Evolutionary conservation across 768 basidiomycete species (phyloP).

Genomic region (Nidularia sp.): DNA sequence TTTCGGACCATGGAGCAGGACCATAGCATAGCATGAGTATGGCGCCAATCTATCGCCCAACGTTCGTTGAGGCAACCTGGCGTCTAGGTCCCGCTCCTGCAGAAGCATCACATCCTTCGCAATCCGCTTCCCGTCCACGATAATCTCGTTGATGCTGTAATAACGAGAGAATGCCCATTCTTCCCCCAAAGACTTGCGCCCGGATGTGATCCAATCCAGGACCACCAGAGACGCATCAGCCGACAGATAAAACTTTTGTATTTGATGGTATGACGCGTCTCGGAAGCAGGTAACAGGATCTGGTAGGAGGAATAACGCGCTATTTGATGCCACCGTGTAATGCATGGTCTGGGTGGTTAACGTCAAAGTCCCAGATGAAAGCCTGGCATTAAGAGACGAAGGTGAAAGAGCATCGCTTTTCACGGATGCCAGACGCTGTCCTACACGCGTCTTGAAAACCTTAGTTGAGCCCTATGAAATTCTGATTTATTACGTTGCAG

Average conservation of each 20-base stretch:
- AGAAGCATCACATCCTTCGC: slow-evolving; percentile 79
- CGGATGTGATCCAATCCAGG: slow-evolving; percentile 91
- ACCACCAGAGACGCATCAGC: slow-evolving; percentile 61
- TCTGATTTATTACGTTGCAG: background rate
- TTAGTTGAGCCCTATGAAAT: slow-evolving; percentile 80
- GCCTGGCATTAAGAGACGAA: too few relatives aligned
- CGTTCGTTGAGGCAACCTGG: slow-evolving; percentile 33
- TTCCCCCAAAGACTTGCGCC: slow-evolving; percentile 78
- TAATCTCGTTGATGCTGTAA: slow-evolving; percentile 81
- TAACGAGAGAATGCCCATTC: slow-evolving; percentile 88
- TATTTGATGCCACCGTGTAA: slow-evolving; percentile 45
- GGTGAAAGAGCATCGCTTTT: too few relatives aligned
- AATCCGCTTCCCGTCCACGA: slow-evolving; percentile 57
- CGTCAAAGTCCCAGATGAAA: slow-evolving; percentile 6
- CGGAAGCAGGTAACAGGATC: slow-evolving; percentile 94
- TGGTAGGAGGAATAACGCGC: slow-evolving; percentile 77
- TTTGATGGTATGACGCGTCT: slow-evolving; percentile 76
- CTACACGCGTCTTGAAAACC: slow-evolving; percentile 79
- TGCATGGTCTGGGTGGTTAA: slow-evolving; percentile 62
- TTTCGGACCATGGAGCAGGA: slow-evolving; percentile 74
- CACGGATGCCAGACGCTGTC: slow-evolving; percentile 49
- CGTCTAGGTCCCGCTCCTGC: slow-evolving; percentile 34
- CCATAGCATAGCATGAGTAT: slow-evolving; percentile 87
- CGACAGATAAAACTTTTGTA: slow-evolving; percentile 72
- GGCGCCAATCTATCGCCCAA: slow-evolving; percentile 65